Evolutionary conservation across 306 rosid species (phyloP).

Genomic region (Cotoneaster glaucophyllus): DNA sequence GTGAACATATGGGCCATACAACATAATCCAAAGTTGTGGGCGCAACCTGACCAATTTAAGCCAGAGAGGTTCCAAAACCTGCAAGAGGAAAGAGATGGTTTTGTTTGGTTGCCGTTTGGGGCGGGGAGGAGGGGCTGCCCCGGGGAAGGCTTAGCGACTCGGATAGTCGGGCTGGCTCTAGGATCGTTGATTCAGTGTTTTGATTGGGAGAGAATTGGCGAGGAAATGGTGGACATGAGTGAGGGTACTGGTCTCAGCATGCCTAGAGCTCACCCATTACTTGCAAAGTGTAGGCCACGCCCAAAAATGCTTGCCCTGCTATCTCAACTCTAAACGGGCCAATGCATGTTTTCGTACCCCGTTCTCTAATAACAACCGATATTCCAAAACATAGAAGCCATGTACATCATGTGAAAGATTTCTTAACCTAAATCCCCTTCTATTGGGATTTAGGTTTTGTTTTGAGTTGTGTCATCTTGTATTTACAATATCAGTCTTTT

Average conservation of each 20-base stretch:
- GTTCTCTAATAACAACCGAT: too few relatives aligned
- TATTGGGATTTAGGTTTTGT: too few relatives aligned
- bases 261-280: conserved; percentile 11
- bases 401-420: too few relatives aligned
- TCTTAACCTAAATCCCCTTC: too few relatives aligned
- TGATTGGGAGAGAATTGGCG: conserved; percentile 22
- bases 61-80: conserved; percentile 22
- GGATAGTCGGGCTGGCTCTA: conserved; percentile 8
- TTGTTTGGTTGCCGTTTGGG: conserved; percentile 31
- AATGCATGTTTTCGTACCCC: not conserved
- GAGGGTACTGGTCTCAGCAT: conserved; percentile 19
- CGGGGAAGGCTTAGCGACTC: conserved; percentile 20
- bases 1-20: conserved; percentile 43
- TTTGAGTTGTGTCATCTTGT: too few relatives aligned
- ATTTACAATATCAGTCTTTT: too few relatives aligned
- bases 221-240: conserved; percentile 21
- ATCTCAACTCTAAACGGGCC: conserved; percentile 2
- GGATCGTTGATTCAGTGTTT: conserved; percentile 20
- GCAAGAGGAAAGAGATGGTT: not conserved
- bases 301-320: conserved; percentile 12
- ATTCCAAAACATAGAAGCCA: too few relatives aligned
- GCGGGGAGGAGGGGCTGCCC: conserved; percentile 37
- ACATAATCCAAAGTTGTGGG: conserved; percentile 28
- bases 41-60: conserved; percentile 17
- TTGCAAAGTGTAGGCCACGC: conserved; percentile 26